phyloP scores from a whole-genome alignment of 1,284 basidiomycete genomes.

The Laetiporus sulphureus region DNA sequence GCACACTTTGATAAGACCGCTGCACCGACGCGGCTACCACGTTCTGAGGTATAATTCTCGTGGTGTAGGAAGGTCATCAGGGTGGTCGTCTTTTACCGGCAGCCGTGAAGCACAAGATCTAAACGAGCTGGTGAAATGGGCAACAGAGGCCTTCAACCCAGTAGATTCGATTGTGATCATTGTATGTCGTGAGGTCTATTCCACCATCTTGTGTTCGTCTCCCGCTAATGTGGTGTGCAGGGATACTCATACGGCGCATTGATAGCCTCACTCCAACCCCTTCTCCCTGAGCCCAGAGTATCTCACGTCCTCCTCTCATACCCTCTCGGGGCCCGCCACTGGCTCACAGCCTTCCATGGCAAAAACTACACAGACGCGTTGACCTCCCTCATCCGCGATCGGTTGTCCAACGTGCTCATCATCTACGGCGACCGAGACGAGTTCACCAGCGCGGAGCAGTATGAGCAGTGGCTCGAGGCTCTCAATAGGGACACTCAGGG shows the following conservation, averaged over 20 bases:
- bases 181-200: too few species aligned
- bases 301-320: slow-evolving; percentile 72
- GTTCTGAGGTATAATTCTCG: slow-evolving; percentile 71
- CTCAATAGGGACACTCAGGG: slow-evolving; percentile 25
- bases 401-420: slow-evolving; percentile 47
- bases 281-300: slow-evolving; percentile 41
- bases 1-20: slow-evolving; percentile 21
- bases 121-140: slow-evolving; percentile 52
- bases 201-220: too few species aligned
- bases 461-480: slow-evolving; percentile 45
- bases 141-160: slow-evolving; percentile 35
- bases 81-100: slow-evolving; percentile 66
- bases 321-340: slow-evolving; percentile 60
- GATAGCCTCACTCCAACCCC: slow-evolving; percentile 56
- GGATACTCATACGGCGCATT: slow-evolving; percentile 80
- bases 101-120: slow-evolving; percentile 62
- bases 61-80: slow-evolving; percentile 65
- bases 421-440: slow-evolving; percentile 67
- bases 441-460: slow-evolving; percentile 54
- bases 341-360: slow-evolving; percentile 64
- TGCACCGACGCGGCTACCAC: slow-evolving; percentile 43
- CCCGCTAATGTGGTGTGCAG: slow-evolving; percentile 32
- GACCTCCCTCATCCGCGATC: slow-evolving; percentile 37
- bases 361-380: slow-evolving; percentile 45
- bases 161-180: slow-evolving; percentile 44